Percentiles rank a stretch among this genome's conserved stretches.
Conservation (phyloP, 1,284 basidiomycete genomes). For the Exsudoporus floridanus region DNA sequence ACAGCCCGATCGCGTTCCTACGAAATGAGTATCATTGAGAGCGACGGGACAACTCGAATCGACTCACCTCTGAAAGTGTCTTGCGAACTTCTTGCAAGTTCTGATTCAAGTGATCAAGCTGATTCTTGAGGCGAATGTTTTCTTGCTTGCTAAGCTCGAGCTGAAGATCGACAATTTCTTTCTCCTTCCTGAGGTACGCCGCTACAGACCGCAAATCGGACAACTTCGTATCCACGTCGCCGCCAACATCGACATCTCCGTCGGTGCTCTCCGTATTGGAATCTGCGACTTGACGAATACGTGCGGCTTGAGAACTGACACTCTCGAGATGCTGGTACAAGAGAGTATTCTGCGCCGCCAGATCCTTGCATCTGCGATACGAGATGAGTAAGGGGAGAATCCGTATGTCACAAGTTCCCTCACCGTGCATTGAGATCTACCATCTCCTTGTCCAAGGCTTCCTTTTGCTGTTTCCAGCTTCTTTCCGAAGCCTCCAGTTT, state of each 20-base stretch:
- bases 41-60: neutral
- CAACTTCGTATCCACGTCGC: constrained; percentile 58
- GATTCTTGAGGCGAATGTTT: constrained; percentile 70
- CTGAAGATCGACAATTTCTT: constrained; percentile 87
- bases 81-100: constrained; percentile 69
- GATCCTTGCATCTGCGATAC: constrained; percentile 62
- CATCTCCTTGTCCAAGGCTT: constrained; percentile 75
- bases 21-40: constrained; percentile 3
- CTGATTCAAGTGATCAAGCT: constrained; percentile 72
- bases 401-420: constrained; percentile 9
- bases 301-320: constrained; percentile 78
- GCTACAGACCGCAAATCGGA: constrained; percentile 80
- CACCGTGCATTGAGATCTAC: constrained; percentile 69
- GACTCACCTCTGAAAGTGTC: constrained; percentile 60
- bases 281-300: constrained; percentile 70
- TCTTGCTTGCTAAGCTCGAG: constrained; percentile 86
- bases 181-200: constrained; percentile 82
- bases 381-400: neutral
- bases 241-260: constrained; percentile 46
- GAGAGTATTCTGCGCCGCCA: constrained; percentile 74
- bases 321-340: constrained; percentile 85
- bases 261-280: constrained; percentile 42
- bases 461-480: constrained; percentile 81
- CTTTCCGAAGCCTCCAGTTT: constrained; percentile 68
- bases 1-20: constrained; percentile 80